phyloP scores from a whole-genome alignment of 306 rosid genomes.

The Chamaecrista fasciculata region DNA sequence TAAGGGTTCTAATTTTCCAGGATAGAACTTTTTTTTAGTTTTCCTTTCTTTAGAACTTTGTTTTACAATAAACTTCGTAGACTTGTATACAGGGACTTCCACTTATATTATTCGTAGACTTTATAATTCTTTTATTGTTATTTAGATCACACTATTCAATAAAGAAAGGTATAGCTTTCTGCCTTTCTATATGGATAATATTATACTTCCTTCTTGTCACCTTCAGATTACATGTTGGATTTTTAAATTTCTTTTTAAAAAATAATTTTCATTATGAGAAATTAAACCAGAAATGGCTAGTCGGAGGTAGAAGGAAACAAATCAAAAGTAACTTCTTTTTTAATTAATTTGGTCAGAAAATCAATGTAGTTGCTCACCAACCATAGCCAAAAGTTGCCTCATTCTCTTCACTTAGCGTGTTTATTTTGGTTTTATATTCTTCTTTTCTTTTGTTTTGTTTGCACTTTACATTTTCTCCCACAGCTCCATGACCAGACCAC shows the following conservation, averaged over 20 bases:
- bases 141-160: conserved; percentile 25
- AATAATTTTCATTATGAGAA: no score
- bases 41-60: background rate
- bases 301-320: background rate
- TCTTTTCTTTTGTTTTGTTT: background rate
- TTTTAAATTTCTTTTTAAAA: no score
- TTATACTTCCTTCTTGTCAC: background rate
- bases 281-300: background rate
- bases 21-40: conserved; percentile 38
- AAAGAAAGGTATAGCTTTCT: conserved; percentile 29
- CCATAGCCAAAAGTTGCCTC: no score
- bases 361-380: no score
- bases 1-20: conserved; percentile 41
- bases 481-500: background rate
- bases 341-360: no score
- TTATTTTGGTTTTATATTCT: background rate
- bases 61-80: conserved; percentile 1
- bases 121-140: background rate
- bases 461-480: background rate
- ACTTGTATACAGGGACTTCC: conserved; percentile 1
- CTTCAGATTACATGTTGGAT: background rate
- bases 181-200: background rate
- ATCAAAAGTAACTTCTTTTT: background rate
- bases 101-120: background rate
- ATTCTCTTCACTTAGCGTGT: no score